These are phyloP conservation scores for Trichophyton benhamiae DNA, from an alignment of 2,329 filamentous ascomycete species.

Conservation along the genomic window DNA sequence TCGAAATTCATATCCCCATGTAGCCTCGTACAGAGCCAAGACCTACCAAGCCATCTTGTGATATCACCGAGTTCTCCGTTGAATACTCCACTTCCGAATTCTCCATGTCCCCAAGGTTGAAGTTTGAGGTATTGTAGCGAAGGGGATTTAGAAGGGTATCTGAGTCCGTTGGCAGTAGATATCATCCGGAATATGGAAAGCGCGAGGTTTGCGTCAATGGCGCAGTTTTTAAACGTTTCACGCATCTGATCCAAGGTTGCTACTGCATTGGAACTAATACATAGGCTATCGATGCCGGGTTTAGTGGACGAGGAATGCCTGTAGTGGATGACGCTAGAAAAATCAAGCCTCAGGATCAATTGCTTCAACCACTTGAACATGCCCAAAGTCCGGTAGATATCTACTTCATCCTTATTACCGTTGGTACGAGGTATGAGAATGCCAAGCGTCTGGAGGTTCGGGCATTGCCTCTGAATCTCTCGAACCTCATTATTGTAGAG, in stretches of 20 bases:
- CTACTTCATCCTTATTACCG: not conserved
- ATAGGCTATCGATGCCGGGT: not conserved
- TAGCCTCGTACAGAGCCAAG: not conserved
- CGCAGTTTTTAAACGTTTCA: not conserved
- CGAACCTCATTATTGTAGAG: not conserved
- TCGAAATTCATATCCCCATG: not conserved
- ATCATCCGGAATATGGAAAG: not conserved
- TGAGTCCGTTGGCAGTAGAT: not conserved
- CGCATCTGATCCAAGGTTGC: not conserved
- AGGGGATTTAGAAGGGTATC: not conserved
- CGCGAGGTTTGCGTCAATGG: not conserved
- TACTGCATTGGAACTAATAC: not conserved
- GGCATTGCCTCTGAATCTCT: not conserved
- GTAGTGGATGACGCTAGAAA: not conserved
- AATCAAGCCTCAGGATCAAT: not conserved
- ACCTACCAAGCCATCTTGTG: not conserved
- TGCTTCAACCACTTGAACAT: not conserved
- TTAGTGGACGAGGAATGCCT: not conserved
- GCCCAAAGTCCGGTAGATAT: not conserved
- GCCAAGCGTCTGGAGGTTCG: not conserved
- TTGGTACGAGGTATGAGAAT: not conserved
- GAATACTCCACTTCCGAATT: not conserved
- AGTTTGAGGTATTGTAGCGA: not conserved
- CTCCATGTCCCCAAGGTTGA: not conserved
- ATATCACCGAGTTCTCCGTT: not conserved